A percentile compares a stretch with the other conserved stretches of the same genome.
Conservation (phyloP, 1,284 basidiomycete species). For the Pholiota adiposa region DNA sequence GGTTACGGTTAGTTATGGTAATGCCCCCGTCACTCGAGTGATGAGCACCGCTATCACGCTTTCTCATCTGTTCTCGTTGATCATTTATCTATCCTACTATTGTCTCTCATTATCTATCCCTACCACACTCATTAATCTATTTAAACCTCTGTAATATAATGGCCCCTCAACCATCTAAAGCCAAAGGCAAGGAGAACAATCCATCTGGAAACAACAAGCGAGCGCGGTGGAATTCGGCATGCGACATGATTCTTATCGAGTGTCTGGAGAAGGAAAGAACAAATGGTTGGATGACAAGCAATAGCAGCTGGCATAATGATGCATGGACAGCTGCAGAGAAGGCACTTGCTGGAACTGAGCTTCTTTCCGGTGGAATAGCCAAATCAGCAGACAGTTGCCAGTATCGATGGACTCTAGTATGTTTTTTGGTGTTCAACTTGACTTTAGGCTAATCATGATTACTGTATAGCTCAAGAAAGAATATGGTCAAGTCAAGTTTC, state of each 20-base stretch:
- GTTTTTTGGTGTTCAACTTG: not conserved
- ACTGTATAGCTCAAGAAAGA: slow-evolving; percentile 33
- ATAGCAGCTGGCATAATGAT: slow-evolving; percentile 20
- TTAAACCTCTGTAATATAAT: too few relatives aligned
- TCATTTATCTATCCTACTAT: too few relatives aligned
- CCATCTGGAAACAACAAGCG: too few relatives aligned
- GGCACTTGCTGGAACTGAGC: slow-evolving; percentile 15
- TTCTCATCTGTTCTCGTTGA: too few relatives aligned
- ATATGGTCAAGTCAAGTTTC: slow-evolving; percentile 25
- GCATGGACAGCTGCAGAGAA: slow-evolving; percentile 21
- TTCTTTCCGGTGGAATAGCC: slow-evolving; percentile 9
- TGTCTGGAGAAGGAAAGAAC: slow-evolving; percentile 12
- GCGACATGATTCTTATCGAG: slow-evolving; percentile 19
- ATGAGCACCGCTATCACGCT: too few relatives aligned
- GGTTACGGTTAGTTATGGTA: too few relatives aligned
- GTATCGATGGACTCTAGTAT: slow-evolving; percentile 17
- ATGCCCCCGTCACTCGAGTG: too few relatives aligned
- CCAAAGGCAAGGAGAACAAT: too few relatives aligned
- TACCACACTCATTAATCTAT: too few relatives aligned
- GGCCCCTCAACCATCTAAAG: too few relatives aligned
- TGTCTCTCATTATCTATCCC: too few relatives aligned
- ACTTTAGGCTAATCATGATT: not conserved
- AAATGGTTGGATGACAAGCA: slow-evolving; percentile 21
- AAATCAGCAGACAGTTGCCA: slow-evolving; percentile 19
- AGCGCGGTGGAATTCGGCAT: slow-evolving; percentile 13